Conservation (phyloP, 371 early-diverging fungal species). For the Mucor circinelloides region DNA sequence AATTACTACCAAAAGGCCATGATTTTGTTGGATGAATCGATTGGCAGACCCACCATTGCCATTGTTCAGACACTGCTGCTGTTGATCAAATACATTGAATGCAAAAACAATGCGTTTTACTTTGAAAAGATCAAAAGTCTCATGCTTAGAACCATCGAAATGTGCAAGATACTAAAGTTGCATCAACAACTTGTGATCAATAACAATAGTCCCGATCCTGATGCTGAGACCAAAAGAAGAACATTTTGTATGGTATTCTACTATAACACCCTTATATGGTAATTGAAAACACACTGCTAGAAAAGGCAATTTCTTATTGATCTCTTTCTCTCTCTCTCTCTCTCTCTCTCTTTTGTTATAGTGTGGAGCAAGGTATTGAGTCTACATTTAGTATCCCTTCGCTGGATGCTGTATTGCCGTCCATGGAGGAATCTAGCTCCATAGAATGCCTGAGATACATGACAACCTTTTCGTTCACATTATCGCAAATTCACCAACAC, state of each 20-base stretch:
- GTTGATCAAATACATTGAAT: constrained; percentile 70
- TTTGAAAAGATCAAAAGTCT: constrained; percentile 24
- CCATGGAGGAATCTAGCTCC: neutral
- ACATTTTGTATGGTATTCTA: constrained; percentile 47
- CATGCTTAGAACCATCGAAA: constrained; percentile 19
- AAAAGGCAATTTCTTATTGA: constrained; percentile 9
- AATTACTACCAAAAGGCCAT: constrained; percentile 38
- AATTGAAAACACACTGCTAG: constrained; percentile 17
- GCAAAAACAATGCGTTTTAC: constrained; percentile 29
- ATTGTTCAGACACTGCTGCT: constrained; percentile 73
- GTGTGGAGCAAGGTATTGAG: constrained; percentile 27
- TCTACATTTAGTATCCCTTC: neutral
- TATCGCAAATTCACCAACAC: constrained; percentile 37
- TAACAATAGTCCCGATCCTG: constrained; percentile 1
- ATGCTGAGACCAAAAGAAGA: constrained; percentile 38
- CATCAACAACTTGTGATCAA: constrained; percentile 13
- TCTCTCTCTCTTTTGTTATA: constrained; percentile 15
- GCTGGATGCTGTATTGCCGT: constrained; percentile 2
- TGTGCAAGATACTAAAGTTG: constrained; percentile 26
- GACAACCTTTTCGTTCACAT: constrained; percentile 25
- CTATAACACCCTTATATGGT: constrained; percentile 40
- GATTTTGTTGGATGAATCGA: constrained; percentile 63
- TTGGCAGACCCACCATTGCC: constrained; percentile 65
- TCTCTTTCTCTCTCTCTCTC: neutral
- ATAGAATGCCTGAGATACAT: constrained; percentile 23